These are phyloP conservation scores for Penicillium odoratum DNA, from an alignment of 495 filamentous ascomycete genomes.

Conservation along the genomic window DNA sequence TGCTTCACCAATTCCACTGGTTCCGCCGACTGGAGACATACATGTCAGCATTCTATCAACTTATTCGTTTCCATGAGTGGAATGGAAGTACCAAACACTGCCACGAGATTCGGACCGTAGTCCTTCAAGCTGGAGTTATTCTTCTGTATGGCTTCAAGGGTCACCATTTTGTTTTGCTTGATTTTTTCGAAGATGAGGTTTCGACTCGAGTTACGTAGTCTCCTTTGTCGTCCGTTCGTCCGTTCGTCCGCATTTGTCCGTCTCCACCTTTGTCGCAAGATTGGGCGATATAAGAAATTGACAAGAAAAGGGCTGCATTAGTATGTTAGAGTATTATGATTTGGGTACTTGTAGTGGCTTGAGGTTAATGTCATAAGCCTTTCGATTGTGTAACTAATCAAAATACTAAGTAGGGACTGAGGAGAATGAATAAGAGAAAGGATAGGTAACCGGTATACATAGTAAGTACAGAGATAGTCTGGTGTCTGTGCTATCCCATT, in stretches of 20 bases:
- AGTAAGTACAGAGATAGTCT: too few species aligned
- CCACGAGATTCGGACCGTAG: slow-evolving; percentile 49
- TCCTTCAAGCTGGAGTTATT: slow-evolving; percentile 44
- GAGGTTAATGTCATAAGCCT: too few species aligned
- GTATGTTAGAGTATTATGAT: too few species aligned
- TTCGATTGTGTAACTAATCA: too few species aligned
- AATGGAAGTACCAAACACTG: slow-evolving; percentile 47
- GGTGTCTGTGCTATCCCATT: too few species aligned
- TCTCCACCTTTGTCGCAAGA: not conserved
- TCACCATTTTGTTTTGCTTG: slow-evolving; percentile 38
- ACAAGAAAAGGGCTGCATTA: not conserved
- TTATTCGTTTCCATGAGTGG: not conserved
- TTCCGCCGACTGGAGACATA: slow-evolving; percentile 54
- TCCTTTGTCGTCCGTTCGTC: too few species aligned
- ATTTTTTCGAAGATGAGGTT: not conserved
- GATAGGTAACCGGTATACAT: too few species aligned
- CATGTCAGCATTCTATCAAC: slow-evolving; percentile 12
- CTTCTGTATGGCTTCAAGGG: slow-evolving; percentile 36
- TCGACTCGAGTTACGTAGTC: too few species aligned
- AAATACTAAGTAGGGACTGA: too few species aligned
- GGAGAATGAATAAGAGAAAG: too few species aligned
- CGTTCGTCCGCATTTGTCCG: not conserved
- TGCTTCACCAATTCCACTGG: slow-evolving; percentile 62
- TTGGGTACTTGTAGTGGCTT: too few species aligned
- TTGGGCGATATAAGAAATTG: not conserved